These are phyloP conservation scores for Geotrichum cucujoidarum DNA, from an alignment of 1,139 yeast genomes.

Conservation along the genomic window DNA sequence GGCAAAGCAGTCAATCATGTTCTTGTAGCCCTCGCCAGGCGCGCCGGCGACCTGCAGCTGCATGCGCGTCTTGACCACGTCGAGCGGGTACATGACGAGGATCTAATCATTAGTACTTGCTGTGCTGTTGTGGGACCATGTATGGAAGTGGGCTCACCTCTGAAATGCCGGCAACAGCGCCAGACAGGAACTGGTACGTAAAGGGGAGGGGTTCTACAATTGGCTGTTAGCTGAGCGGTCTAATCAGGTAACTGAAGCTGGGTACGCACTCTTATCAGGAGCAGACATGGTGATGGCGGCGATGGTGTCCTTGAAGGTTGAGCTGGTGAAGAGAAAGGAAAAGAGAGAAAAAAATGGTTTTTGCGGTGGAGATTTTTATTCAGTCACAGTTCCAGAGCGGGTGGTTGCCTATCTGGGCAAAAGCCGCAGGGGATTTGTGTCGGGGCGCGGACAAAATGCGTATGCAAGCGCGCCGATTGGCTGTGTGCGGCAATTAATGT, in stretches of 20 bases:
- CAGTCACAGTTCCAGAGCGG: too few species aligned
- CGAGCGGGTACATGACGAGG: constrained; percentile 95
- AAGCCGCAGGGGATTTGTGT: too few species aligned
- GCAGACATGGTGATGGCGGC: constrained; percentile 5
- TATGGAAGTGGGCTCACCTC: constrained; percentile 42
- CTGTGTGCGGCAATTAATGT: too few species aligned
- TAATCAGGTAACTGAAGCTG: not conserved
- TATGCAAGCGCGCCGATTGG: too few species aligned
- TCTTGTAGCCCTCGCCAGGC: constrained; percentile 62
- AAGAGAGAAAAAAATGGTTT: constrained; percentile 1
- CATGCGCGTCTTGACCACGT: constrained; percentile 95
- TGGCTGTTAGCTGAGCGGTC: not conserved
- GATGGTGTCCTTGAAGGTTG: not conserved
- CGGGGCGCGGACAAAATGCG: too few species aligned
- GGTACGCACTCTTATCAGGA: constrained; percentile 10
- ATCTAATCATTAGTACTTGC: constrained; percentile 39
- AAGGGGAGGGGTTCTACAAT: constrained; percentile 57
- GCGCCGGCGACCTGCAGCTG: constrained; percentile 64
- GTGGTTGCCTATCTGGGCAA: too few species aligned
- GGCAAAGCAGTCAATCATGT: constrained; percentile 76
- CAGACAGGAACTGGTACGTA: constrained; percentile 83
- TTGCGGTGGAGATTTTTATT: too few species aligned
- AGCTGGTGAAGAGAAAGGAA: not conserved
- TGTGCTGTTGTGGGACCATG: not conserved
- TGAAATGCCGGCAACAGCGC: constrained; percentile 97